Evolutionary conservation across 306 rosid species (phyloP).

Genomic region (Pueraria montana): DNA sequence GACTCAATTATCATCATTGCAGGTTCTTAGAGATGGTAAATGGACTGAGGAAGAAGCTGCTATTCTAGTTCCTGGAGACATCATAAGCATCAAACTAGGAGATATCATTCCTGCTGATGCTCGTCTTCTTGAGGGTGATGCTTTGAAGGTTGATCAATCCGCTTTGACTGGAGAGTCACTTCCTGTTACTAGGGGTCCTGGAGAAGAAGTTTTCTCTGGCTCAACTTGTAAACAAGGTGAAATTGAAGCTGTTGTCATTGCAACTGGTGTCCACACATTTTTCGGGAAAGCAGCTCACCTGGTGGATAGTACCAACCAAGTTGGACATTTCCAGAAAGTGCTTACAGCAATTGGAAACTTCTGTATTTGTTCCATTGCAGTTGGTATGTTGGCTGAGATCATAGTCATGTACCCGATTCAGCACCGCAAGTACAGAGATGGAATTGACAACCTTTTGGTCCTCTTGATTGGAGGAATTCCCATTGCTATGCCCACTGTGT

Average conservation of each 20-base stretch:
- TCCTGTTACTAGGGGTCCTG: slow-evolving; percentile 89
- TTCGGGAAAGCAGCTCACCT: slow-evolving; percentile 99
- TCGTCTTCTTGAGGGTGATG: slow-evolving; percentile 99
- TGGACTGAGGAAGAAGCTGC: slow-evolving; percentile 94
- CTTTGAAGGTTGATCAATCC: slow-evolving; percentile 93
- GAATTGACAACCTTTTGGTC: slow-evolving; percentile 95
- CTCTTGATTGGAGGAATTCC: slow-evolving; percentile 99
- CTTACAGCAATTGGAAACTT: slow-evolving; percentile 96
- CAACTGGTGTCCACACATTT: slow-evolving; percentile 98
- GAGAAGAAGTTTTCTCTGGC: slow-evolving; percentile 97
- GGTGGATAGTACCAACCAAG: slow-evolving; percentile 97
- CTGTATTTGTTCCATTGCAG: slow-evolving; percentile 93
- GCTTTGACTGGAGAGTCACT: slow-evolving; percentile 99
- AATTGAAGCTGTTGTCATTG: slow-evolving; percentile 95
- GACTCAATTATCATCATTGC: slow-evolving; percentile 31
- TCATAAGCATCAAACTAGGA: slow-evolving; percentile 92
- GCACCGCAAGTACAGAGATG: slow-evolving; percentile 80
- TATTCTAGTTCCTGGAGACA: slow-evolving; percentile 95
- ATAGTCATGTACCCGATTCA: slow-evolving; percentile 98
- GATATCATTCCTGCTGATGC: slow-evolving; percentile 99
- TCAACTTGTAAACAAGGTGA: slow-evolving; percentile 99
- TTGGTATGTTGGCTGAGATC: slow-evolving; percentile 90
- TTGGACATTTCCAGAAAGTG: slow-evolving; percentile 99
- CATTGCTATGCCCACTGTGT: slow-evolving; percentile 98
- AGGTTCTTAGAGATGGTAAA: slow-evolving; percentile 98